Percentiles rank a stretch among this genome's conserved stretches.
These are phyloP conservation scores for Mycena olivaceomarginata DNA, from an alignment of 768 basidiomycete genomes.

Conservation along the genomic window DNA sequence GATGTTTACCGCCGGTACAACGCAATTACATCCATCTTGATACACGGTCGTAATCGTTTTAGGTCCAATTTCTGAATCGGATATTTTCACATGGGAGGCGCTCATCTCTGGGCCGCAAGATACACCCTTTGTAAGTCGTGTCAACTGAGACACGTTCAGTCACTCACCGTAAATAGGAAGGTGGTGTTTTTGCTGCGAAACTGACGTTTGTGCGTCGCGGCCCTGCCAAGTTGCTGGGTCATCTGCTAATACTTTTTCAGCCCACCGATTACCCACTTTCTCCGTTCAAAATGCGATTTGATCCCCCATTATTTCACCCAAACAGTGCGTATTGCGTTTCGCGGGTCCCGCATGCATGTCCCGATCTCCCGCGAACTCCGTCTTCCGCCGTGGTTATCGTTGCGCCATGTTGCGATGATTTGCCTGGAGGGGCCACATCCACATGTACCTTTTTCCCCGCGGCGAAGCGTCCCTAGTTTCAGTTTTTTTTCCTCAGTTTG, in stretches of 20 bases:
- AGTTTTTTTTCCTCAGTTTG: no score
- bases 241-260: constrained; percentile 58
- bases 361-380: no score
- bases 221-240: not conserved
- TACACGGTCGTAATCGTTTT: constrained; percentile 30
- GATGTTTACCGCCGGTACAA: constrained; percentile 94
- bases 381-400: not conserved
- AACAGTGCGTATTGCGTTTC: constrained; percentile 72
- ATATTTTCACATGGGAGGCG: constrained; percentile 98
- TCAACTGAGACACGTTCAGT: not conserved
- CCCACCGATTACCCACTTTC: constrained; percentile 96
- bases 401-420: no score
- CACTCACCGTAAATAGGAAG: constrained; percentile 76
- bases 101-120: constrained; percentile 95
- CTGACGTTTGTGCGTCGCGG: constrained; percentile 94
- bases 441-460: no score
- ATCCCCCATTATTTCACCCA: constrained; percentile 97
- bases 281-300: constrained; percentile 99
- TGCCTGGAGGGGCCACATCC: no score
- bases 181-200: constrained; percentile 94
- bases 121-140: constrained; percentile 88
- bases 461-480: no score
- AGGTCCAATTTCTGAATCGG: constrained; percentile 94
- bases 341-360: no score
- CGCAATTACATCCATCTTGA: constrained; percentile 19